phyloP scores from a whole-genome alignment of 192 early-diverging fungal species.

The Linderina pennispora region DNA sequence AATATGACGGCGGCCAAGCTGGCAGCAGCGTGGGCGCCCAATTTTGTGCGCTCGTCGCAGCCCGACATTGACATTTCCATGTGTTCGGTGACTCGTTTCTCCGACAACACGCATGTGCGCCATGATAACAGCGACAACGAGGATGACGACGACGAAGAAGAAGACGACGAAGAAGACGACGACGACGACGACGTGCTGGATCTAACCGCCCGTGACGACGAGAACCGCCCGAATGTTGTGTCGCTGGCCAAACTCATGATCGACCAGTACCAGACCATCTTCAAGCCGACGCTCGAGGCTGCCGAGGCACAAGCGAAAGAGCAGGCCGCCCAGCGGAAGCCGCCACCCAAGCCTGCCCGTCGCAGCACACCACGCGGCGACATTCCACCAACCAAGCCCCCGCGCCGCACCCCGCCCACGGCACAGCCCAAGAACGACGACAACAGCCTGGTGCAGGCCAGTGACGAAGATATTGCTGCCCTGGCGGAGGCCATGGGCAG shows the following conservation, averaged over 20 bases:
- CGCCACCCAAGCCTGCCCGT: conserved; percentile 38
- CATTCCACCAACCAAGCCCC: neutral
- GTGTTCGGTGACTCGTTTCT: conserved; percentile 44
- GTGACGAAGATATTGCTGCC: conserved; percentile 42
- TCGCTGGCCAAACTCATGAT: conserved; percentile 41
- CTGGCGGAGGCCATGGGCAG: conserved; percentile 31
- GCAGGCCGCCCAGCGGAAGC: conserved; percentile 8
- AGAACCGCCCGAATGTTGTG: conserved; percentile 41
- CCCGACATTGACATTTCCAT: conserved; percentile 45
- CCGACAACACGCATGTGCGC: neutral
- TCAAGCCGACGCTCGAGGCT: conserved; percentile 42
- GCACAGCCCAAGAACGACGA: neutral
- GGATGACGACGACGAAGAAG: conserved; percentile 1
- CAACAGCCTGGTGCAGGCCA: conserved; percentile 14
- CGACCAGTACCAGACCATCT: conserved; percentile 42
- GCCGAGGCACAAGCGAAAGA: conserved; percentile 32
- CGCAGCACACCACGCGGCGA: too few relatives aligned
- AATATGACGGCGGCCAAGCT: conserved; percentile 81
- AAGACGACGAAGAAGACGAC: conserved; percentile 7
- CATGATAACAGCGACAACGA: neutral
- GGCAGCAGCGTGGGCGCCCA: conserved; percentile 83
- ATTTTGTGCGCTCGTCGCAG: conserved; percentile 60
- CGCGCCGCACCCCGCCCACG: too few relatives aligned
- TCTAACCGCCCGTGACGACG: conserved; percentile 9
- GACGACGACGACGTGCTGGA: conserved; percentile 25